A percentile compares a stretch with the other conserved stretches of the same genome.
Evolutionary conservation across 306 rosid genomes (phyloP).

Genomic region (Casuarina equisetifolia): DNA sequence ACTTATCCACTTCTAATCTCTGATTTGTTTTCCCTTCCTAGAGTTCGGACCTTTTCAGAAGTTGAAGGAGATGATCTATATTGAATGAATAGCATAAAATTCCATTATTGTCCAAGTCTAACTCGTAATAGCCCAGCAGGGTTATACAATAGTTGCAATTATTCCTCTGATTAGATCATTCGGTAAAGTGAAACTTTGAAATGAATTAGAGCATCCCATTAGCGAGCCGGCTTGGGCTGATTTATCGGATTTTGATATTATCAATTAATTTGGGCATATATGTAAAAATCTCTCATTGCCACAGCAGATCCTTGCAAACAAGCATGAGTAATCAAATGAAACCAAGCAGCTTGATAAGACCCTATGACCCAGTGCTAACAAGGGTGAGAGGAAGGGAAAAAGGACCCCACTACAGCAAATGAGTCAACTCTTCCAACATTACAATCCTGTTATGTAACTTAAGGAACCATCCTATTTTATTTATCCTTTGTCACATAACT

Average conservation of each 20-base stretch:
- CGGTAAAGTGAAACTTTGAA: too few species aligned
- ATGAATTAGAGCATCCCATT: too few species aligned
- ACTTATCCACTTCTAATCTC: background rate
- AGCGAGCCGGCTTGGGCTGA: too few species aligned
- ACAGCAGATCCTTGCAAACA: background rate
- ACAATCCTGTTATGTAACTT: background rate
- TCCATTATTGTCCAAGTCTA: too few species aligned
- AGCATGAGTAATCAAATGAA: too few species aligned
- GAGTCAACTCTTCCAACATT: background rate
- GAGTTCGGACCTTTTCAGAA: background rate
- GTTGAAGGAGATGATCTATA: background rate
- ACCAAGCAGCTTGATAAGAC: too few species aligned
- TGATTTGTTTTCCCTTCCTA: background rate
- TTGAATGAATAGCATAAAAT: background rate
- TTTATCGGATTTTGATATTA: background rate
- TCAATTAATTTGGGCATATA: background rate
- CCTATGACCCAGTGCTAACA: too few species aligned
- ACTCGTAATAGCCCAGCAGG: too few species aligned
- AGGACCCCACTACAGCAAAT: too few species aligned
- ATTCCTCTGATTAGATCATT: too few species aligned
- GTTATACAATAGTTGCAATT: too few species aligned
- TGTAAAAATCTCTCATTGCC: background rate
- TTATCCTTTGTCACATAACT: background rate
- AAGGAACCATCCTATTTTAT: background rate
- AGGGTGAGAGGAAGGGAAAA: too few species aligned